Evolutionary conservation across 768 basidiomycete genomes (phyloP), one percentile per base, ranked within the genome.

Genomic region (Boletus vermiculosoides): DNA sequence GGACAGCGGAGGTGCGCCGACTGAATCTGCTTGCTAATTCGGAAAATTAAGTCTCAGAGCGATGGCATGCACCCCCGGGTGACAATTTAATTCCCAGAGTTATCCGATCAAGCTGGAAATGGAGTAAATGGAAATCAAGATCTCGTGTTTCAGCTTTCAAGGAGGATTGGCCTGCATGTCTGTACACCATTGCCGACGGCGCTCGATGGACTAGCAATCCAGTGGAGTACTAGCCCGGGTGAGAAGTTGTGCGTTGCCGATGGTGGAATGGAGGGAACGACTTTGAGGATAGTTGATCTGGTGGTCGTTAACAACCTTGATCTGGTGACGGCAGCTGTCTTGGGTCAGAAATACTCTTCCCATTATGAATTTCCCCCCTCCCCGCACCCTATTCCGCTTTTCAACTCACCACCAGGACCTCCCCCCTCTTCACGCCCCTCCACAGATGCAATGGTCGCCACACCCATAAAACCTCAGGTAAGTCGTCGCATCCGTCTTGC

Each of bases 371-470:
- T 28, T 41, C 50, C 44, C 51, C 33, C 31, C 4, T 55, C 64
- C 47, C 60, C 59, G 41, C 54, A 56, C 40, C 54, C 53, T 63
- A 68, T 68, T 59, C 56, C 42, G 16, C 42, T 55, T 33, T 52
- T 51, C 36, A 40, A 34, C 13, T 25, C 34, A 39, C 44, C 41
- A 1, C 42, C 30, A 28, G 23, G 37, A 12, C 9, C 36, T 44
- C 59, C 12, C 37, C 23, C 10, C 41, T 22, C 37, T 37, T 48
- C 13, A 20, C 48, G 45, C 46, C 25, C 45, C 54, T 44, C 34
- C 25, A 39, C 56, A 36, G 34, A 62, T 60, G 60, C 64, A 41
- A 73, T 71, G 70, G 64, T 64, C 28, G 31, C 50, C 44, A 45
- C 51, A 22, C 31, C 57, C 23, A 34, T 34, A 56, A 53, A 30